Evolutionary conservation across 257 asterid genomes (phyloP).

Genomic region (Cruciata laevipes): DNA sequence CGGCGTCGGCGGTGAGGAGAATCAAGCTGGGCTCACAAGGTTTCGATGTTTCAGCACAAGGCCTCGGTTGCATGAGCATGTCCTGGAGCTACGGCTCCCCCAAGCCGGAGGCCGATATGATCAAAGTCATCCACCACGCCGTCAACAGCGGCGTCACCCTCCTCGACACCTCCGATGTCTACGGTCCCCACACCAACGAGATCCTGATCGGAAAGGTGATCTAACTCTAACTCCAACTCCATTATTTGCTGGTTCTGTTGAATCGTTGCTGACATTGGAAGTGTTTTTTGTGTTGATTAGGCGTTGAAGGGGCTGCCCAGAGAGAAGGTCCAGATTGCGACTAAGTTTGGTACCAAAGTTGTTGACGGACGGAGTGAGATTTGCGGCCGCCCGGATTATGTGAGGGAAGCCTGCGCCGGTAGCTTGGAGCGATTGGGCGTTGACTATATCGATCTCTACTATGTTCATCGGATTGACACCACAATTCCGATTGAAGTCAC

Average conservation of each 20-base stretch:
- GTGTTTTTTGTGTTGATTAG: neutral
- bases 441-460: conserved; percentile 27
- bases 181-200: conserved; percentile 25
- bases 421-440: conserved; percentile 29
- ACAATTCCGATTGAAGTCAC: conserved; percentile 28
- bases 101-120: conserved; percentile 16
- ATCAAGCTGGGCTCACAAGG: conserved; percentile 13
- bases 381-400: conserved; percentile 25
- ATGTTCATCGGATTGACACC: conserved; percentile 27
- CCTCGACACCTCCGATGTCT: conserved; percentile 23
- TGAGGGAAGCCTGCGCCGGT: conserved; percentile 19
- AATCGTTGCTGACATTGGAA: neutral
- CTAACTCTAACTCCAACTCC: neutral
- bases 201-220: conserved; percentile 24
- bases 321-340: conserved; percentile 5
- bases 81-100: conserved; percentile 13
- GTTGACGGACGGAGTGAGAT: conserved; percentile 1
- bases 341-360: neutral
- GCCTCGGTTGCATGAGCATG: conserved; percentile 19
- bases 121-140: conserved; percentile 2
- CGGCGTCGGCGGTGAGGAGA: neutral
- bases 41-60: conserved; percentile 17
- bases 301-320: conserved; percentile 10
- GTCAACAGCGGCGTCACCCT: conserved; percentile 5
- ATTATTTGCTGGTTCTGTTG: neutral